These are phyloP conservation scores for Geotrichum europaeum DNA, from an alignment of 1,139 yeast genomes.

Conservation along the genomic window DNA sequence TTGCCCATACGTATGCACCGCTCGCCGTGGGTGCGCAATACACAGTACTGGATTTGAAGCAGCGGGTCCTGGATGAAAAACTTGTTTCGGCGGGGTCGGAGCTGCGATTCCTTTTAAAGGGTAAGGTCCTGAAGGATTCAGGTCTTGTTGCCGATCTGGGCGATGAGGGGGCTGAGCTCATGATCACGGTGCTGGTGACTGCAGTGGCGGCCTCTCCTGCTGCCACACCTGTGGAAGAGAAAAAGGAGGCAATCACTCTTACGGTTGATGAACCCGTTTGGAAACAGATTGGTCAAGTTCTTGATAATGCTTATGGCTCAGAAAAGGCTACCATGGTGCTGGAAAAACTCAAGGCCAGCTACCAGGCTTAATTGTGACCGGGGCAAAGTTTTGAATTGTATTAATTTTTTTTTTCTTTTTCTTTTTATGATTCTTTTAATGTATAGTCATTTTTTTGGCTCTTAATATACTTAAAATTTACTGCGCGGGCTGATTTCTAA, in stretches of 20 bases:
- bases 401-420: no score
- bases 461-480: background rate
- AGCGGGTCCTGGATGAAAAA: background rate
- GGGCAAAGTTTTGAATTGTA: no score
- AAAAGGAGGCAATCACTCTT: background rate
- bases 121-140: constrained; percentile 10
- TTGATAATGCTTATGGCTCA: background rate
- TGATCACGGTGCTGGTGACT: constrained; percentile 2
- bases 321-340: background rate
- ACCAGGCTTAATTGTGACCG: background rate
- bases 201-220: background rate
- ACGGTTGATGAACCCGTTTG: background rate
- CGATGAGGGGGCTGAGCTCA: background rate
- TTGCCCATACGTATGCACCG: background rate
- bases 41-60: constrained; percentile 8
- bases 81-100: background rate
- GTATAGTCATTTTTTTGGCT: background rate
- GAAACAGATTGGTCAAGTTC: background rate
- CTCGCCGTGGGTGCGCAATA: background rate
- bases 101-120: constrained; percentile 6
- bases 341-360: constrained; percentile 1
- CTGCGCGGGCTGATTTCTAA: no score
- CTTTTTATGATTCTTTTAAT: no score
- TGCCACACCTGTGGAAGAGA: background rate
- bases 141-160: background rate